phyloP scores from a whole-genome alignment of 176 grass and related monocot species.

The Poa annua region DNA sequence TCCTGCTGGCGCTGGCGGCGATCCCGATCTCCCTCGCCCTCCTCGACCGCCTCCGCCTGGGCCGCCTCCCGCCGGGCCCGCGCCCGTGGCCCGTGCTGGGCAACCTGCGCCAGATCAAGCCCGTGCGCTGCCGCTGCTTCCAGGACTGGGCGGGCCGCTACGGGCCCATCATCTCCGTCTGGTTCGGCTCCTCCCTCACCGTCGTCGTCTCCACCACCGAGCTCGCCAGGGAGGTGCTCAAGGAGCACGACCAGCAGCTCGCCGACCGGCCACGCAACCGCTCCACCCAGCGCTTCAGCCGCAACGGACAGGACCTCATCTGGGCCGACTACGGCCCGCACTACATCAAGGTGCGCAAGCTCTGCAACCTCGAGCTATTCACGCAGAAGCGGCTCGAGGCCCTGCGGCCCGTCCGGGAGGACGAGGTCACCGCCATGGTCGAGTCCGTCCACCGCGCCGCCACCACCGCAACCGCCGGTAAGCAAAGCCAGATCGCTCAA shows the following conservation, averaged over 20 bases:
- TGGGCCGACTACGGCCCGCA: conserved; percentile 88
- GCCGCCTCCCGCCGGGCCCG: conserved; percentile 66
- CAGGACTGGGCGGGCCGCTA: conserved; percentile 69
- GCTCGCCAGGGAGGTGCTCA: conserved; percentile 74
- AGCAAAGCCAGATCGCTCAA: conserved; percentile 29
- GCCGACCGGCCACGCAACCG: conserved; percentile 70
- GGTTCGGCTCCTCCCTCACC: conserved; percentile 76
- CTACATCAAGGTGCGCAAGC: conserved; percentile 92
- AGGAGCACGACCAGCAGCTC: conserved; percentile 81
- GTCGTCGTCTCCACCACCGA: conserved; percentile 75
- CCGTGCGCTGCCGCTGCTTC: conserved; percentile 75
- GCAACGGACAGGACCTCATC: conserved; percentile 84
- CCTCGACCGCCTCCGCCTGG: conserved; percentile 44
- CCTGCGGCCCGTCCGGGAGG: conserved; percentile 73
- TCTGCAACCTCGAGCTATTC: conserved; percentile 96
- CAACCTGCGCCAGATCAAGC: conserved; percentile 79
- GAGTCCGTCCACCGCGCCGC: conserved; percentile 65
- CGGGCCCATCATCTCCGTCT: conserved; percentile 73
- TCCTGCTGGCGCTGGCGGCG: conserved; percentile 40
- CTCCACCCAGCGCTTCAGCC: conserved; percentile 71
- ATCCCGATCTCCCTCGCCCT: conserved; percentile 50
- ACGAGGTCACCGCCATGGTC: conserved; percentile 91
- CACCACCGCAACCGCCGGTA: conserved; percentile 47
- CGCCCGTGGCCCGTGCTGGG: conserved; percentile 73
- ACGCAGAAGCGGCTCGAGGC: conserved; percentile 74